Conservation (phyloP, 768 basidiomycete species). For the Lactifluus hygrophoroides region DNA sequence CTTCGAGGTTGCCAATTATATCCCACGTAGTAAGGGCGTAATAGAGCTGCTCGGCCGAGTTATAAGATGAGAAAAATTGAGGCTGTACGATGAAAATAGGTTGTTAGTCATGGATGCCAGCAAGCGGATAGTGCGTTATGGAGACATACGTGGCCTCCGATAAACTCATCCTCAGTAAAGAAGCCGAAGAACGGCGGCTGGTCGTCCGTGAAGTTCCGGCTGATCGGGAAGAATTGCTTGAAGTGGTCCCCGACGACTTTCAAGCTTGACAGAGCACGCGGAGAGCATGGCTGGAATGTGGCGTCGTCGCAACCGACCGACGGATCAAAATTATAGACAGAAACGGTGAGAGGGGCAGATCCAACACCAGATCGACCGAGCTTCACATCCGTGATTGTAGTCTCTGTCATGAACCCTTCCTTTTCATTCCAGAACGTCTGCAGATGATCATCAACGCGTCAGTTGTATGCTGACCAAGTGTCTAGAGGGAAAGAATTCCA, state of each 20-base stretch:
- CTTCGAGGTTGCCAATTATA: conserved; percentile 14
- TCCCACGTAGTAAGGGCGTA: conserved; percentile 24
- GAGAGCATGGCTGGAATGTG: conserved; percentile 30
- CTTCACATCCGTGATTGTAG: background rate
- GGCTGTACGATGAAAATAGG: conserved; percentile 10
- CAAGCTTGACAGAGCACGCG: conserved; percentile 25
- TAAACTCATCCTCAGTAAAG: conserved; percentile 16
- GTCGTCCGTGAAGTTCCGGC: conserved; percentile 15
- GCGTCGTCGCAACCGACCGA: conserved; percentile 24
- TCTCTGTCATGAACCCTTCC: conserved; percentile 12
- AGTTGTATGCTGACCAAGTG: background rate
- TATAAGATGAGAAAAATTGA: conserved; percentile 26
- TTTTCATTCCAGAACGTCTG: conserved; percentile 12
- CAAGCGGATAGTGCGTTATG: background rate
- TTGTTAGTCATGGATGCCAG: background rate
- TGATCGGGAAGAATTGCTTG: conserved; percentile 26
- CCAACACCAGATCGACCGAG: conserved; percentile 5
- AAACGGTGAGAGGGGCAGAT: conserved; percentile 21
- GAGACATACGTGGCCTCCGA: conserved; percentile 23
- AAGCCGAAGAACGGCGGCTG: conserved; percentile 4
- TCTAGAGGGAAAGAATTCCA: background rate
- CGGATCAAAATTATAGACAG: conserved; percentile 26
- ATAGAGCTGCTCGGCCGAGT: conserved; percentile 28
- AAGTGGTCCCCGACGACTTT: conserved; percentile 26
- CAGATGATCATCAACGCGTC: background rate